A percentile compares a stretch with the other conserved stretches of the same genome.
Conservation (phyloP, 75 land plant genomes). For the Gnetum montanum region DNA sequence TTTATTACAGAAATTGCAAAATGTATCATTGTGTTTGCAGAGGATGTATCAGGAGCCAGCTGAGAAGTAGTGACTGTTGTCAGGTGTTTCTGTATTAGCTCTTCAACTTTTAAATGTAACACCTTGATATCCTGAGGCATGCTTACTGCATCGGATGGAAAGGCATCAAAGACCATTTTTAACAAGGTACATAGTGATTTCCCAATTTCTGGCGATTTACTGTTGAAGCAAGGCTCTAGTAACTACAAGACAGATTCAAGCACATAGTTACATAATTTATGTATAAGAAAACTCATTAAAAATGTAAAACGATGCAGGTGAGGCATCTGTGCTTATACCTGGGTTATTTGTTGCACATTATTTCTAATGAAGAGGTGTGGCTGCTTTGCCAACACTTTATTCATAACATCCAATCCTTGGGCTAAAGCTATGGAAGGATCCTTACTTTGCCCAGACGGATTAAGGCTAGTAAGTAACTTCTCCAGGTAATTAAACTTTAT, state of each 20-base stretch:
- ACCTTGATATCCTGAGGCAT: conserved; percentile 70
- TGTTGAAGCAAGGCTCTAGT: conserved; percentile 94
- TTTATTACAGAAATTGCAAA: conserved; percentile 74
- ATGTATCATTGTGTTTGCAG: conserved; percentile 65
- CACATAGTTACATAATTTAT: not conserved
- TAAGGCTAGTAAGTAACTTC: conserved; percentile 67
- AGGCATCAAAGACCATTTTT: conserved; percentile 95
- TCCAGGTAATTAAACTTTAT: conserved; percentile 96
- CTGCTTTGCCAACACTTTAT: conserved; percentile 95
- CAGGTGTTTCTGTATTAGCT: conserved; percentile 88
- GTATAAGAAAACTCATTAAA: not conserved
- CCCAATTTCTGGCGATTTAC: conserved; percentile 84
- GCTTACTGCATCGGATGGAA: conserved; percentile 68
- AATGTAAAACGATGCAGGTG: too few relatives aligned
- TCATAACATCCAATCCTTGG: conserved; percentile 99
- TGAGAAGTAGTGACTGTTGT: conserved; percentile 65
- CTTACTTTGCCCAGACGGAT: conserved; percentile 70
- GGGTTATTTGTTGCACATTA: conserved; percentile 90
- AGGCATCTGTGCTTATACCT: conserved; percentile 35
- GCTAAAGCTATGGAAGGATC: conserved; percentile 96
- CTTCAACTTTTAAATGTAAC: conserved; percentile 75
- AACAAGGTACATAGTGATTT: conserved; percentile 84
- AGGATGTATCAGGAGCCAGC: conserved; percentile 49
- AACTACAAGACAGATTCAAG: conserved; percentile 47
- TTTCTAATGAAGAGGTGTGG: conserved; percentile 94